phyloP scores from a whole-genome alignment of 441 rosid species.

The Arabidopsis lyrata region DNA sequence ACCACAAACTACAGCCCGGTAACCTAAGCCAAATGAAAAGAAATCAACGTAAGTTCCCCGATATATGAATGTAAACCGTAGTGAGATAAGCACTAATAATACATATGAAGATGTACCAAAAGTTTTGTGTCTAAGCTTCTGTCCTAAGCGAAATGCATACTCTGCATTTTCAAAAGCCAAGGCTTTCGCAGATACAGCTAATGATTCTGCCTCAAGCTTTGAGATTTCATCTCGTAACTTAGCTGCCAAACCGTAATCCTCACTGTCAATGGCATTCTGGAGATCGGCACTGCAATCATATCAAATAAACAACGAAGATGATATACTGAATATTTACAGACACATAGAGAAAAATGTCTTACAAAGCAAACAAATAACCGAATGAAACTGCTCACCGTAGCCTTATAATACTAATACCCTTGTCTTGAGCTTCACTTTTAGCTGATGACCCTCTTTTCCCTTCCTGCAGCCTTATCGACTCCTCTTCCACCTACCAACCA shows the following conservation, averaged over 20 bases:
- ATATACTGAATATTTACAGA: slow-evolving; percentile 8
- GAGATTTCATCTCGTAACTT: slow-evolving; percentile 77
- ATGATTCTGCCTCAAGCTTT: slow-evolving; percentile 83
- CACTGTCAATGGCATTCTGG: slow-evolving; percentile 83
- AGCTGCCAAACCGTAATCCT: slow-evolving; percentile 86
- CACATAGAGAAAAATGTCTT: not conserved
- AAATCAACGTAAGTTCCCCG: not conserved
- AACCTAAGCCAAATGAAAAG: slow-evolving; percentile 53
- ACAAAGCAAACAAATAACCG: not conserved
- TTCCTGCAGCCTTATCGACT: slow-evolving; percentile 71
- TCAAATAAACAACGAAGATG: slow-evolving; percentile 33
- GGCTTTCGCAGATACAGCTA: slow-evolving; percentile 90
- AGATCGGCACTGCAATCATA: slow-evolving; percentile 77
- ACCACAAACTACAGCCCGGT: slow-evolving; percentile 89
- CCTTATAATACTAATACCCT: slow-evolving; percentile 74
- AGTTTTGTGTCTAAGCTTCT: slow-evolving; percentile 82
- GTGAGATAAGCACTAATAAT: slow-evolving; percentile 17
- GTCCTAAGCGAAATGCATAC: slow-evolving; percentile 90
- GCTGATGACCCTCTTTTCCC: slow-evolving; percentile 83
- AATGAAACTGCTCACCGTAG: slow-evolving; percentile 63
- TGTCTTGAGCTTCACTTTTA: slow-evolving; percentile 97
- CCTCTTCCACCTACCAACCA: slow-evolving; percentile 83
- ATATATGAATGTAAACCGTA: slow-evolving; percentile 23
- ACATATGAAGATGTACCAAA: slow-evolving; percentile 57
- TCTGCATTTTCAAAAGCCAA: slow-evolving; percentile 78